Base-by-base conservation (phyloP, 345 rosid genomes). In the Pugionium dolabratum region DNA sequence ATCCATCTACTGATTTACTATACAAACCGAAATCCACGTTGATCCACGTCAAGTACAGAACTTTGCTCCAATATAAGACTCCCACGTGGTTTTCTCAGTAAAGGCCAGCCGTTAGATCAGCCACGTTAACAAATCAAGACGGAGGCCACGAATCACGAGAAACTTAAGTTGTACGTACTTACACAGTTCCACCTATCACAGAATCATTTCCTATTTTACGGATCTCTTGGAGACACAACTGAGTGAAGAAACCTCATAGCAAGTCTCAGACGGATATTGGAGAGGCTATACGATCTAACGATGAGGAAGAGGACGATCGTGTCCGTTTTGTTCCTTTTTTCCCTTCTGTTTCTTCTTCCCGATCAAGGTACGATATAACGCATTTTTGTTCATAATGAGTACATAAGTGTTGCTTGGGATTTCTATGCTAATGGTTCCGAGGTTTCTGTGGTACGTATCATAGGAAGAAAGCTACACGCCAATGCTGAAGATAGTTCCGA, bases 221-320 rank as follows among this genome's bases (percentile, higher is more conserved):
- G 73, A 67, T 62, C 77, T 41, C 5, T 18, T 9, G 36, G 5
- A 5, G 18, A 18, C 18, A 18, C 36, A 39, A 55, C 65, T 27
- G 18, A 64, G 51, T 0, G 30, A 30, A 9, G 4, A 59, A 59
- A 56, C 45, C 48, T 53, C 56, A 65, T 1, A 49, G 62, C 54
- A 4, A 45, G 58, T 48, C 27, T 31, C 50, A 58, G 72, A 37
- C 18, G 18, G 39, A 47, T 39, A 18, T 7, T 5, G 44, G 9
- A 1, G 67, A 68, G 42, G 36, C 40, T 54, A 42, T 18, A 18
- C 59, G 35, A 65, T 60, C 63, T 41, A 32, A 27, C 67, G 73
- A 6, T 90, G 99, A 79, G 89, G 95, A 90, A 82, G 86, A 85
- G 91, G 99, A 81, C 97, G 74, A 37, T 88, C 73, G 86, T 92